Conservation (phyloP, 805 yeast genomes). For the Schizosaccharomyces osmophilus region DNA sequence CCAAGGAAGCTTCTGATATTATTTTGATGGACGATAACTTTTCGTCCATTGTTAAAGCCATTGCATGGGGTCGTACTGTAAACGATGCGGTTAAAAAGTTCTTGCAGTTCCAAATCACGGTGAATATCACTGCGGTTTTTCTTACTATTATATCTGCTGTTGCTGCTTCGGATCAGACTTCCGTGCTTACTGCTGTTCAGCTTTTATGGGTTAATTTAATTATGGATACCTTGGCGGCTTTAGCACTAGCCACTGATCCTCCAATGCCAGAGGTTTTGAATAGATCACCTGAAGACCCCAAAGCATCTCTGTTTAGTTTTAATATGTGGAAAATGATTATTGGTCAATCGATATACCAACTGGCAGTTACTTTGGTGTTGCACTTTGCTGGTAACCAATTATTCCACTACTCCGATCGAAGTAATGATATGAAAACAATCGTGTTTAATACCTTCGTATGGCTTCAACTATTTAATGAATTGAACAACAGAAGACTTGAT, state of each 20-base stretch:
- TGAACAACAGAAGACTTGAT: conserved; percentile 76
- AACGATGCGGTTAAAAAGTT: conserved; percentile 83
- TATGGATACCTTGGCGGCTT: conserved; percentile 95
- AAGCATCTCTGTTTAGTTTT: conserved; percentile 52
- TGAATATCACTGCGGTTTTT: conserved; percentile 85
- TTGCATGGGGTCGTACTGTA: conserved; percentile 96
- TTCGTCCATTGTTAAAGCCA: conserved; percentile 81
- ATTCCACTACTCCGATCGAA: conserved; percentile 24
- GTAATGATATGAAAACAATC: conserved; percentile 45
- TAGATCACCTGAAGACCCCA: conserved; percentile 64
- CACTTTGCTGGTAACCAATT: conserved; percentile 54
- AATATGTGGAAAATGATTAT: conserved; percentile 98
- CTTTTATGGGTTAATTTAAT: conserved; percentile 90
- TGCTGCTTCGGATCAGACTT: conserved; percentile 47
- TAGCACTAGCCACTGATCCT: conserved; percentile 91
- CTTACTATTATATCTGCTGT: conserved; percentile 87
- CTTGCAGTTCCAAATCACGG: conserved; percentile 88
- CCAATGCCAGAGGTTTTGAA: conserved; percentile 65
- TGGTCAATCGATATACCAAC: conserved; percentile 63
- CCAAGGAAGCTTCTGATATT: conserved; percentile 88
- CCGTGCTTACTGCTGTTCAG: conserved; percentile 92
- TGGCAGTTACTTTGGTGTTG: conserved; percentile 50
- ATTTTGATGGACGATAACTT: conserved; percentile 87
- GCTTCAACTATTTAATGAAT: conserved; percentile 85
- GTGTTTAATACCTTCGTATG: conserved; percentile 93